These are phyloP conservation scores for Penicillium expansum DNA, from an alignment of 2,329 filamentous ascomycete species.

Conservation along the genomic window DNA sequence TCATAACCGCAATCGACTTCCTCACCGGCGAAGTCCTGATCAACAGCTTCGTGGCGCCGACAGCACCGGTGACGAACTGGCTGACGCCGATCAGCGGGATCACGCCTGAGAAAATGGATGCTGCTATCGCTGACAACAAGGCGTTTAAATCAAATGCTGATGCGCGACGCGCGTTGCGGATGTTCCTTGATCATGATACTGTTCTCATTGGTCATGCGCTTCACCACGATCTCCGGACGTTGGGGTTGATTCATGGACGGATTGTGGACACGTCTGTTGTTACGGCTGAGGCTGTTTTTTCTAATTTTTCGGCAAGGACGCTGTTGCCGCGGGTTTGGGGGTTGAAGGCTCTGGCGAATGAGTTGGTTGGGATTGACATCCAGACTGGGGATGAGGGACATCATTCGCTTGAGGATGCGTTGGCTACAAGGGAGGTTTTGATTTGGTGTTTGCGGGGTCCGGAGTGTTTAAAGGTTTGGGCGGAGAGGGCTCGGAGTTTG, in stretches of 20 bases:
- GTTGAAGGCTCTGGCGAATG: not conserved
- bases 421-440: not conserved
- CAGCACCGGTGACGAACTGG: not conserved
- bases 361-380: not conserved
- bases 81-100: not conserved
- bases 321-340: not conserved
- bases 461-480: not conserved
- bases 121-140: not conserved
- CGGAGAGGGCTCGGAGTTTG: not conserved
- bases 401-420: not conserved
- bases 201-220: not conserved
- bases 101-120: not conserved
- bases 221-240: not conserved
- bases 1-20: not conserved
- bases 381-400: not conserved
- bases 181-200: not conserved
- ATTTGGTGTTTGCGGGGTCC: not conserved
- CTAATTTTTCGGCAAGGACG: not conserved
- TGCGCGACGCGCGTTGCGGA: not conserved
- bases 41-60: not conserved
- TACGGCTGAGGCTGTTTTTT: not conserved
- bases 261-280: not conserved
- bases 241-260: not conserved
- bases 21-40: not conserved
- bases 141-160: not conserved